These are phyloP conservation scores for Trichoderma sp. DNA, from an alignment of 2,329 filamentous ascomycete genomes.

Conservation along the genomic window DNA sequence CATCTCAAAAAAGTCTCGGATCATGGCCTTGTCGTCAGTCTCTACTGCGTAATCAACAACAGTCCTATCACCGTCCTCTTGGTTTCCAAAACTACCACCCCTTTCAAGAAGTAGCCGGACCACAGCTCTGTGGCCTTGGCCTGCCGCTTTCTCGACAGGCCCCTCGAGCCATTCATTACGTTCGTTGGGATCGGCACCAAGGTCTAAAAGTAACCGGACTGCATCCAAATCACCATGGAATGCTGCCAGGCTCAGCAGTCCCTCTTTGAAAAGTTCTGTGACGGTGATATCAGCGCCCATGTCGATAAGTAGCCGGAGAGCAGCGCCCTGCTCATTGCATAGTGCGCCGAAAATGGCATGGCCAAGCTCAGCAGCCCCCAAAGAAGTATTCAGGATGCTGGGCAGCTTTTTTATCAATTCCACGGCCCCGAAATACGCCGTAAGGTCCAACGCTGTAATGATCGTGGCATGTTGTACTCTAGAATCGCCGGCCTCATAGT, in stretches of 20 bases:
- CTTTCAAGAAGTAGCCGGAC: too few species aligned
- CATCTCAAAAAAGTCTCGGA: neutral
- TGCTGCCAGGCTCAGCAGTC: too few species aligned
- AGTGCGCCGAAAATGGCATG: neutral
- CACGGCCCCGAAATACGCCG: neutral
- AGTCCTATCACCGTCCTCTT: rapidly evolving
- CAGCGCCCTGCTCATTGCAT: neutral
- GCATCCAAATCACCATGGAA: too few species aligned
- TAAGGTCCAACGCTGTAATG: neutral
- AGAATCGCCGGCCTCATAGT: too few species aligned
- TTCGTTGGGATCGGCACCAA: too few species aligned
- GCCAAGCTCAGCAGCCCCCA: neutral
- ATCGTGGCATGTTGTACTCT: neutral
- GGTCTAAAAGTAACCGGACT: too few species aligned
- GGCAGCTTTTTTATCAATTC: neutral
- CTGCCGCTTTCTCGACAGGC: too few species aligned
- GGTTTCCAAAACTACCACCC: too few species aligned
- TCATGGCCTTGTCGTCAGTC: neutral
- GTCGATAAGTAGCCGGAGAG: neutral
- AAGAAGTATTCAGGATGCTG: neutral
- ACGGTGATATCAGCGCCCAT: neutral
- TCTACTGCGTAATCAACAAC: neutral
- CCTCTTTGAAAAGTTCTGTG: too few species aligned
- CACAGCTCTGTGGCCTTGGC: neutral
- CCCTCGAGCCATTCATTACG: too few species aligned